These are phyloP conservation scores for Eimeria maxima DNA, from an alignment of 169 alveolate genomes.

Conservation along the genomic window DNA sequence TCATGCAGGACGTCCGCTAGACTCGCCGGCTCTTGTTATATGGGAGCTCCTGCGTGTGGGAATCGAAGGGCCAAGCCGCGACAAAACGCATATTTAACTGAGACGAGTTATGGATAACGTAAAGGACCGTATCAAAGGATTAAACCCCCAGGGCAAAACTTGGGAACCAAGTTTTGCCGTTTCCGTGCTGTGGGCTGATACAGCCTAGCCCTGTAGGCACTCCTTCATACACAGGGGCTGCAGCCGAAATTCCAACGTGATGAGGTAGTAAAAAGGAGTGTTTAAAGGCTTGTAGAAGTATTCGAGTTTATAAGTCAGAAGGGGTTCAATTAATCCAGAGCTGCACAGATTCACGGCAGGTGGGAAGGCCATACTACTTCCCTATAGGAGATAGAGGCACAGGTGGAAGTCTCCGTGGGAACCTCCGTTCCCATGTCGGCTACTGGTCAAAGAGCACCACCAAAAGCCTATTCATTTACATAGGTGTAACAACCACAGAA, in stretches of 20 bases:
- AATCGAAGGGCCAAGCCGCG: background rate
- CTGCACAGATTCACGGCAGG: background rate
- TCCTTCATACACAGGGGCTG: no score
- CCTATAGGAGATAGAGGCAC: background rate
- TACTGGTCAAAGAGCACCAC: background rate
- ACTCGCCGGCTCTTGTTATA: background rate
- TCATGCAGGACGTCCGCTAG: background rate
- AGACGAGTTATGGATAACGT: background rate
- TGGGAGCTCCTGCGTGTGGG: background rate
- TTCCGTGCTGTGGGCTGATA: no score
- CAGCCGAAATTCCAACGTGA: background rate
- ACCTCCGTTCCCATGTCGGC: background rate
- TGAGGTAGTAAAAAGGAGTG: background rate
- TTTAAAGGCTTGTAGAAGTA: background rate
- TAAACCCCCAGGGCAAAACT: no score
- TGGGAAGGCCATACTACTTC: background rate
- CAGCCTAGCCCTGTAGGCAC: background rate
- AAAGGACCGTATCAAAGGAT: no score
- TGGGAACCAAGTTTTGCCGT: no score
- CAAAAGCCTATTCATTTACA: background rate
- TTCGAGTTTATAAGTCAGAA: background rate
- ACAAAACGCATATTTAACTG: background rate
- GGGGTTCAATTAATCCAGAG: background rate
- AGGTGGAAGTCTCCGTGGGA: background rate
- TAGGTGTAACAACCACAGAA: slow-evolving; percentile 8